Evolutionary conservation across 1,284 basidiomycete genomes (phyloP).

Genomic region (Leccinum griseonigrum): DNA sequence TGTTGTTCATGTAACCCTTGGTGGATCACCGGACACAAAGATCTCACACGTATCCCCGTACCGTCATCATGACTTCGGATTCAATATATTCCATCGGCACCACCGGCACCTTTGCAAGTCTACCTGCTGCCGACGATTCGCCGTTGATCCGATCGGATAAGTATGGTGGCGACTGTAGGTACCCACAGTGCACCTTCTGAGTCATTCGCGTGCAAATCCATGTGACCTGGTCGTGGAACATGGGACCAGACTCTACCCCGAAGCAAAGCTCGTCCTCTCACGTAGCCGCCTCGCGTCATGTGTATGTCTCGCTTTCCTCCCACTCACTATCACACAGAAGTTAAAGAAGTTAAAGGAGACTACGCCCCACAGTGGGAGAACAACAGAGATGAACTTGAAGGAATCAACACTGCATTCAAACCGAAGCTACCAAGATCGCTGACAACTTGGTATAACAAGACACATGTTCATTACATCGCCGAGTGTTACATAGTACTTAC

Average conservation of each 20-base stretch:
- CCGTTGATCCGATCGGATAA: not conserved
- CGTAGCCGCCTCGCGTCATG: not conserved
- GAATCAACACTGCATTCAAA: not conserved
- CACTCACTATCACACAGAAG: not conserved
- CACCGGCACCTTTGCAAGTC: not conserved
- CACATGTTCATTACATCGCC: not conserved
- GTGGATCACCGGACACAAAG: not conserved
- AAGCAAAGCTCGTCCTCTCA: not conserved
- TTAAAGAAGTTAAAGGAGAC: not conserved
- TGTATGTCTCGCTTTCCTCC: not conserved
- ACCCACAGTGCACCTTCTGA: not conserved
- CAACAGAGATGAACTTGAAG: not conserved
- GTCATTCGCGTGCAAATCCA: not conserved
- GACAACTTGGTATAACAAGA: not conserved
- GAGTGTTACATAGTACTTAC: not conserved
- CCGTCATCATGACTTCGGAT: not conserved
- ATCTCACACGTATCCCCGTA: not conserved
- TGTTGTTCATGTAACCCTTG: not conserved
- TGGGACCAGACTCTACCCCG: not conserved
- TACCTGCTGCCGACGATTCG: not conserved
- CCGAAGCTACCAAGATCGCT: not conserved
- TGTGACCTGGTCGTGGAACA: not conserved
- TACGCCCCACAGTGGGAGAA: not conserved
- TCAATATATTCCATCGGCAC: not conserved
- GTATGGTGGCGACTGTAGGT: not conserved